Conservation (phyloP, 352 stramenopile genomes). For the Phytophthora niederhauseri region DNA sequence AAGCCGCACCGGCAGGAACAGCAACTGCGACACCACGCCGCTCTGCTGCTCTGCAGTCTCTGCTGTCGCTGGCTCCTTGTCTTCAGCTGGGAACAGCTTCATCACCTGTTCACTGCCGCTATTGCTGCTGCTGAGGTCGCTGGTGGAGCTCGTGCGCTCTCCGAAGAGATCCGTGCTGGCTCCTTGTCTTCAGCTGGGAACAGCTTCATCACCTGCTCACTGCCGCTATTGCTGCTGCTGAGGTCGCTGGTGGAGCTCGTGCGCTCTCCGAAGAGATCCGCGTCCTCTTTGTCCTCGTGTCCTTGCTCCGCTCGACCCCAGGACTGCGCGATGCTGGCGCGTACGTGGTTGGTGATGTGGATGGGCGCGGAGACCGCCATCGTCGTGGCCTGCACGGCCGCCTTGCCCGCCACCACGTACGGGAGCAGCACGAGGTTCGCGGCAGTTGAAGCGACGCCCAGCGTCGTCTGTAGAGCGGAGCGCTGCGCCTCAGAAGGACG, state of each 20-base stretch:
- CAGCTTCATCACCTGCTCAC: conserved; percentile 27
- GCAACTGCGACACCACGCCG: conserved; percentile 55
- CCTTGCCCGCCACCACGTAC: conserved; percentile 66
- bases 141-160: conserved; percentile 38
- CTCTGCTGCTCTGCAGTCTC: conserved; percentile 4
- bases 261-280: conserved; percentile 61
- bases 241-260: conserved; percentile 32
- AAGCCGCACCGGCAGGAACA: conserved; percentile 66
- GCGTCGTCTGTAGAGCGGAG: conserved; percentile 52
- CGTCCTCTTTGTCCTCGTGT: conserved; percentile 5
- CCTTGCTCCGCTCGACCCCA: conserved; percentile 7
- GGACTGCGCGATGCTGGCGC: conserved; percentile 43
- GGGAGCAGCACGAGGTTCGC: conserved; percentile 68
- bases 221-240: conserved; percentile 12
- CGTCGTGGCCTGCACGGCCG: conserved; percentile 59
- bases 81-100: conserved; percentile 26
- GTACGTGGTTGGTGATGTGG: conserved; percentile 59
- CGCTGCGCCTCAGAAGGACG: conserved; percentile 4
- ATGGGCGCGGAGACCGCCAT: conserved; percentile 63
- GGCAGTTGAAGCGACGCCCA: conserved; percentile 58
- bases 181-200: conserved; percentile 14
- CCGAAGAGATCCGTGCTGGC: too few species aligned
- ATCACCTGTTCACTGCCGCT: conserved; percentile 13
- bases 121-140: conserved; percentile 24
- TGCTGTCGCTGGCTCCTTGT: neutral